phyloP scores from a whole-genome alignment of 2,329 filamentous ascomycete genomes.

The Colletotrichum somersetense region DNA sequence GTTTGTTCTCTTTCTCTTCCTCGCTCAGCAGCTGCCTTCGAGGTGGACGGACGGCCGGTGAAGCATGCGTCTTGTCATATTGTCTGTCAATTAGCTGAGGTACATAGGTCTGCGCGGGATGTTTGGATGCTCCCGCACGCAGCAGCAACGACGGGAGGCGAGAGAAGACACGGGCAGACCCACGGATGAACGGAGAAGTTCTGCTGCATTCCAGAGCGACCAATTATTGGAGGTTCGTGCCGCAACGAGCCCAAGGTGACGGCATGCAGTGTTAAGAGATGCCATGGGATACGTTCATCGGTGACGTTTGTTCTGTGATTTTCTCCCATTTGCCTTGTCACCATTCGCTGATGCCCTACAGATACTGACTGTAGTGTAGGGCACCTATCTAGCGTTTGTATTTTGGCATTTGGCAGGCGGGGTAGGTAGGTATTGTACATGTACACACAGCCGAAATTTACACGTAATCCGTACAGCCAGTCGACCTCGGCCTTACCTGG shows the following conservation, averaged over 20 bases:
- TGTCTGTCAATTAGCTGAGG: slow-evolving; percentile 18
- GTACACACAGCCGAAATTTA: neutral
- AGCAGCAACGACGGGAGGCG: neutral
- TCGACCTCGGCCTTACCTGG: neutral
- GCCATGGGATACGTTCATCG: slow-evolving; percentile 10
- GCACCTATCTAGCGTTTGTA: neutral
- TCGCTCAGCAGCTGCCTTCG: slow-evolving; percentile 5
- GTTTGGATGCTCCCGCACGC: slow-evolving; percentile 7
- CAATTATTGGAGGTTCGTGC: slow-evolving; percentile 1
- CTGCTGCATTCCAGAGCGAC: slow-evolving; percentile 16
- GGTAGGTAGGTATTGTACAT: neutral
- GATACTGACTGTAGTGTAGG: neutral
- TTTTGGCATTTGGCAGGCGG: neutral
- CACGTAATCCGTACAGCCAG: neutral
- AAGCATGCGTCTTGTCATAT: slow-evolving; percentile 1
- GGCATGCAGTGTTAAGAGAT: slow-evolving; percentile 9
- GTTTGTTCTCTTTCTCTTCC: slow-evolving; percentile 18
- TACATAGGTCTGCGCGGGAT: neutral
- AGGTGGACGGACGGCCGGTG: slow-evolving; percentile 10
- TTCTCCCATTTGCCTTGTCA: neutral
- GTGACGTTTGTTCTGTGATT: slow-evolving; percentile 8
- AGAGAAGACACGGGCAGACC: neutral
- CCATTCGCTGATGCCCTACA: slow-evolving; percentile 4
- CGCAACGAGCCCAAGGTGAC: slow-evolving; percentile 23
- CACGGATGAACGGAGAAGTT: slow-evolving; percentile 8